These are phyloP conservation scores for Naganishia vaughanmartiniae DNA, from an alignment of 768 basidiomycete genomes.

Conservation along the genomic window DNA sequence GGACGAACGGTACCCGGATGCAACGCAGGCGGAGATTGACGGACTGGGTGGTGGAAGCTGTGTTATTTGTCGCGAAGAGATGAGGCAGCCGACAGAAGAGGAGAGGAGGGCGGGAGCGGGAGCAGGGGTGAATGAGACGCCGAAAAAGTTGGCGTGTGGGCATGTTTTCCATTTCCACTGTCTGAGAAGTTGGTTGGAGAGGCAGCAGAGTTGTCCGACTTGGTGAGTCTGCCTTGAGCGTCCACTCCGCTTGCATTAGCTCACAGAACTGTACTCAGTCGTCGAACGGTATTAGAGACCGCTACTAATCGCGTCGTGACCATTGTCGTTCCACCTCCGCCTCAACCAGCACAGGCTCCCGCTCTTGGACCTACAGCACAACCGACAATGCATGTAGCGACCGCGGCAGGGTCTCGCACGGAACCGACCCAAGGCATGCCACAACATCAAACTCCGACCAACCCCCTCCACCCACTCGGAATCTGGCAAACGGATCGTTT, in stretches of 20 bases:
- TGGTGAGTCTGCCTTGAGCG: slow-evolving; percentile 62
- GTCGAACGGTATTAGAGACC: slow-evolving; percentile 17
- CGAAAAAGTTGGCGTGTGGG: slow-evolving; percentile 93
- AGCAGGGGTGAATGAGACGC: slow-evolving; percentile 87
- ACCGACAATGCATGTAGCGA: slow-evolving; percentile 31
- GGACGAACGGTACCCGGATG: slow-evolving; percentile 92
- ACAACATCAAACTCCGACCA: background rate
- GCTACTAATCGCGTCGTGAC: background rate
- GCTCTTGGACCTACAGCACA: slow-evolving; percentile 27
- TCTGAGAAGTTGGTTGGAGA: slow-evolving; percentile 90
- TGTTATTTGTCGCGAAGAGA: slow-evolving; percentile 97
- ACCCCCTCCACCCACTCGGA: background rate
- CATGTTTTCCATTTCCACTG: slow-evolving; percentile 99
- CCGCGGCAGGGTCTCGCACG: background rate
- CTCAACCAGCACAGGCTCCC: slow-evolving; percentile 12
- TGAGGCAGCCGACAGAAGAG: slow-evolving; percentile 56
- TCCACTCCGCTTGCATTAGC: slow-evolving; percentile 30
- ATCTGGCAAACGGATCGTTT: background rate
- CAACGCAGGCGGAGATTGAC: slow-evolving; percentile 76
- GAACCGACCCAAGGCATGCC: background rate
- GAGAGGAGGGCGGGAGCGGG: slow-evolving; percentile 6
- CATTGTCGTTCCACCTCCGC: background rate
- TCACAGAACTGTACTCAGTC: slow-evolving; percentile 58
- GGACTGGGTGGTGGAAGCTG: slow-evolving; percentile 85
- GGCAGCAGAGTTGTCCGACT: slow-evolving; percentile 98